Percentiles rank a stretch among this genome's conserved stretches.
phyloP scores from a whole-genome alignment of 108 stramenopile species.

The Hondaea fermentalgiana region DNA sequence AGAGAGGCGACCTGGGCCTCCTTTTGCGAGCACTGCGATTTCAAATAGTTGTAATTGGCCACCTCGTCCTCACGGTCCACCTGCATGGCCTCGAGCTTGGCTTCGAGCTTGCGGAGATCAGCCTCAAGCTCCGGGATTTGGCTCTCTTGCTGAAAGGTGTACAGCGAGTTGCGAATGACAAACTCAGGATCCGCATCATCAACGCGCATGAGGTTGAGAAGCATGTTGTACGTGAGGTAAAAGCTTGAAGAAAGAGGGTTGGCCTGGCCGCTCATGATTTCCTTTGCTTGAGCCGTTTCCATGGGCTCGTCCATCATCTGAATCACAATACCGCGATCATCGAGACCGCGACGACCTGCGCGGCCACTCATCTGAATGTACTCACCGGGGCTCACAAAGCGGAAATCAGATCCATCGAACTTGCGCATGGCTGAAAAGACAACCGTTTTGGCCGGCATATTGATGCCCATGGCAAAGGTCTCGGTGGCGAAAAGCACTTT shows the following conservation, averaged over 20 bases:
- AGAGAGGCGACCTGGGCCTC: constrained; percentile 63
- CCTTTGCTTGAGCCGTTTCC: constrained; percentile 89
- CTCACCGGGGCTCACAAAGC: constrained; percentile 63
- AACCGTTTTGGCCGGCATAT: constrained; percentile 99
- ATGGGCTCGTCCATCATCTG: constrained; percentile 99
- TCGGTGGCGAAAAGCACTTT: constrained; percentile 96
- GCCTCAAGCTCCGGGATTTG: constrained; percentile 59
- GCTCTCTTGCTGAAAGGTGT: constrained; percentile 82
- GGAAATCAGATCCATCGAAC: constrained; percentile 76
- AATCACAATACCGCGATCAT: constrained; percentile 95
- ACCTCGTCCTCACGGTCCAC: constrained; percentile 57
- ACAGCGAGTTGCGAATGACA: constrained; percentile 84
- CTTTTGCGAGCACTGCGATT: constrained; percentile 63
- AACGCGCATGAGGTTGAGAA: constrained; percentile 93
- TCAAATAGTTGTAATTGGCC: constrained; percentile 68
- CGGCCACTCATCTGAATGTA: constrained; percentile 97
- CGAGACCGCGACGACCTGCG: constrained; percentile 96
- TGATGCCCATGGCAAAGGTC: constrained; percentile 97
- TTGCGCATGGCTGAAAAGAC: constrained; percentile 95
- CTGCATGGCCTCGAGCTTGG: constrained; percentile 57
- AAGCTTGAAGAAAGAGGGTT: constrained; percentile 91
- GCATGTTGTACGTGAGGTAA: constrained; percentile 97
- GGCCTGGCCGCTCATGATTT: constrained; percentile 73
- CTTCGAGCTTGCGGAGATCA: constrained; percentile 57
- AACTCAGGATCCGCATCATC: constrained; percentile 95